Evolutionary conservation across 2,329 filamentous ascomycete species (phyloP).

Genomic region (Sclerotinia minor): DNA sequence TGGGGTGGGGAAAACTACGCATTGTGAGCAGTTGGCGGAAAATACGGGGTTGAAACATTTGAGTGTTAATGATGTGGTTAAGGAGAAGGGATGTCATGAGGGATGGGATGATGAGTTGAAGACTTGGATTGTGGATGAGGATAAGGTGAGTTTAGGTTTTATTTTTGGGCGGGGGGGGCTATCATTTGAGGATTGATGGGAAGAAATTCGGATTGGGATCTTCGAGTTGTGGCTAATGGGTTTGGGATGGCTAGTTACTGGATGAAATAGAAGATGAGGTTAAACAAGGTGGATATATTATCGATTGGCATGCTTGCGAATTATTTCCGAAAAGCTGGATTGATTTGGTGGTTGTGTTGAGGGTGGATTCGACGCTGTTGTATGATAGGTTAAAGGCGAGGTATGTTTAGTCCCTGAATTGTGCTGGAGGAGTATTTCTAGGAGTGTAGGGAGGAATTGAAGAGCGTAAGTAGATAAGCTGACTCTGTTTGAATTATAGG

Average conservation of each 20-base stretch:
- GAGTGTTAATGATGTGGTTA: constrained; percentile 87
- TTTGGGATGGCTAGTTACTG: constrained; percentile 59
- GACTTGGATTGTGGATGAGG: constrained; percentile 93
- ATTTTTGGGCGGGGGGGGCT: background rate
- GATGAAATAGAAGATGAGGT: constrained; percentile 86
- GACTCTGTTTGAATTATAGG: constrained; percentile 44
- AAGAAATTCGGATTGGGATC: background rate
- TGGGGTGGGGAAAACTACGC: constrained; percentile 92
- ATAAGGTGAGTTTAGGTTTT: constrained; percentile 54
- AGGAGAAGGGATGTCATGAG: constrained; percentile 83
- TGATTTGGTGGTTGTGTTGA: constrained; percentile 88
- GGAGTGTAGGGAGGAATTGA: background rate
- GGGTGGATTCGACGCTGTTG: constrained; percentile 74
- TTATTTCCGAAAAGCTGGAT: constrained; percentile 92
- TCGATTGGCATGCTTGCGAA: constrained; percentile 98
- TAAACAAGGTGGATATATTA: constrained; percentile 76
- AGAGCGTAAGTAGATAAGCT: background rate
- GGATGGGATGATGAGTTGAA: constrained; percentile 82
- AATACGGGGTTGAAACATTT: constrained; percentile 78
- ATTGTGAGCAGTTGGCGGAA: constrained; percentile 78
- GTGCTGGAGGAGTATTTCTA: background rate
- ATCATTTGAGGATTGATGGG: background rate
- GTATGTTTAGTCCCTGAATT: constrained; percentile 45
- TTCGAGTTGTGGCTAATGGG: constrained; percentile 3
- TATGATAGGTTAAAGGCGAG: constrained; percentile 81